Percentiles rank a stretch among this genome's conserved stretches.
These are phyloP conservation scores for Schizosaccharomyces osmophilus DNA, from an alignment of 805 yeast genomes.

Conservation along the genomic window DNA sequence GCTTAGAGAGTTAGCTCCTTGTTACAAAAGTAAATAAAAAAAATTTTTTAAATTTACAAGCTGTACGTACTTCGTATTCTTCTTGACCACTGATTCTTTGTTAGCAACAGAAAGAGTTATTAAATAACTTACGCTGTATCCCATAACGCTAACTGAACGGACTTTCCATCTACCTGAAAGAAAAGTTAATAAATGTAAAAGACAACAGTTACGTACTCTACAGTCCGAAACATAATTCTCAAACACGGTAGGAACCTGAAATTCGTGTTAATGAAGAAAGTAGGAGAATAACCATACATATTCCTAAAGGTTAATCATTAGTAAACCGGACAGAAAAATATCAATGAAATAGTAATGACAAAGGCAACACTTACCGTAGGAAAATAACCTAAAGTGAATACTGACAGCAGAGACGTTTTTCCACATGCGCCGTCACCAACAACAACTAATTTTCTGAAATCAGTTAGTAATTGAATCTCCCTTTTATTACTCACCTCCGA, in stretches of 20 bases:
- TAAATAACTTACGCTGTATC: slow-evolving; percentile 38
- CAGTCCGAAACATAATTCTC: slow-evolving; percentile 89
- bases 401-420: slow-evolving; percentile 70
- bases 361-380: slow-evolving; percentile 34
- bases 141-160: slow-evolving; percentile 74
- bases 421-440: slow-evolving; percentile 87
- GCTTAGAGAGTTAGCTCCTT: slow-evolving; percentile 7
- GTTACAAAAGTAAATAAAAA: not conserved
- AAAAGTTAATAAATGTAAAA: not conserved
- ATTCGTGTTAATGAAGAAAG: not conserved
- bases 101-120: not conserved
- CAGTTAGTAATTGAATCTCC: not conserved
- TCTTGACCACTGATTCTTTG: slow-evolving; percentile 39
- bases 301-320: slow-evolving; percentile 6
- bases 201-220: slow-evolving; percentile 23
- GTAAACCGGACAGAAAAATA: not conserved
- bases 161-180: slow-evolving; percentile 42
- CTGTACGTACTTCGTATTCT: slow-evolving; percentile 38
- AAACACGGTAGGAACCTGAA: slow-evolving; percentile 75
- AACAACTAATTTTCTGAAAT: slow-evolving; percentile 25
- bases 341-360: not conserved
- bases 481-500: too few species aligned
- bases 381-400: slow-evolving; percentile 76
- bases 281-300: slow-evolving; percentile 6
- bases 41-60: too few species aligned